phyloP scores from a whole-genome alignment of 805 yeast genomes.

The Candida insectorum region DNA sequence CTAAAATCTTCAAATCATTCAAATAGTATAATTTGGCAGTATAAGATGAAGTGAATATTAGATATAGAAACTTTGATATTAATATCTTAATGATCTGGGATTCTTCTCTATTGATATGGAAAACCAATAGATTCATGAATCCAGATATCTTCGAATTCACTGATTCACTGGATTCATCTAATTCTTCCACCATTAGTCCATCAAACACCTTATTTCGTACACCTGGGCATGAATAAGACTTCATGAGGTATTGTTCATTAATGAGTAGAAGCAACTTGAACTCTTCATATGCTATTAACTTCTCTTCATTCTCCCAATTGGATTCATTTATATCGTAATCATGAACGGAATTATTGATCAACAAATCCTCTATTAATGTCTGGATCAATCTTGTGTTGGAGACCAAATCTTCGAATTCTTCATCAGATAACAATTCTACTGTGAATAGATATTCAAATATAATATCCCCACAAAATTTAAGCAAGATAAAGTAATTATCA shows the following conservation, averaged over 20 bases:
- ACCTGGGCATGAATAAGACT: constrained; percentile 28
- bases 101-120: constrained; percentile 70
- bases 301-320: constrained; percentile 50
- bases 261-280: constrained; percentile 69
- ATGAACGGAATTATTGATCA: constrained; percentile 28
- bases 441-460: constrained; percentile 40
- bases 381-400: constrained; percentile 24
- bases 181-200: constrained; percentile 43
- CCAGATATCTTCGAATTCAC: constrained; percentile 48
- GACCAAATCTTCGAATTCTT: constrained; percentile 29
- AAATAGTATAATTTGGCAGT: constrained; percentile 71
- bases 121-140: constrained; percentile 55
- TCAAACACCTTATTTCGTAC: constrained; percentile 52
- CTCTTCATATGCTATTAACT: constrained; percentile 53
- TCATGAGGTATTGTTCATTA: constrained; percentile 86
- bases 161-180: constrained; percentile 19
- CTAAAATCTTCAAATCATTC: constrained; percentile 80
- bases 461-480: constrained; percentile 39
- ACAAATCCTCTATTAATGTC: constrained; percentile 25
- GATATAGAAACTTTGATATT: constrained; percentile 72
- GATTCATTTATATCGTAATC: constrained; percentile 29
- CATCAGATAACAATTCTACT: constrained; percentile 29
- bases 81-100: constrained; percentile 72
- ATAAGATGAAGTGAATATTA: constrained; percentile 62
- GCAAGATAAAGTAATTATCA: constrained; percentile 26